A percentile compares a stretch with the other conserved stretches of the same genome.
Conservation (phyloP, 2,329 filamentous ascomycete species). For the Penicillium sp. region DNA sequence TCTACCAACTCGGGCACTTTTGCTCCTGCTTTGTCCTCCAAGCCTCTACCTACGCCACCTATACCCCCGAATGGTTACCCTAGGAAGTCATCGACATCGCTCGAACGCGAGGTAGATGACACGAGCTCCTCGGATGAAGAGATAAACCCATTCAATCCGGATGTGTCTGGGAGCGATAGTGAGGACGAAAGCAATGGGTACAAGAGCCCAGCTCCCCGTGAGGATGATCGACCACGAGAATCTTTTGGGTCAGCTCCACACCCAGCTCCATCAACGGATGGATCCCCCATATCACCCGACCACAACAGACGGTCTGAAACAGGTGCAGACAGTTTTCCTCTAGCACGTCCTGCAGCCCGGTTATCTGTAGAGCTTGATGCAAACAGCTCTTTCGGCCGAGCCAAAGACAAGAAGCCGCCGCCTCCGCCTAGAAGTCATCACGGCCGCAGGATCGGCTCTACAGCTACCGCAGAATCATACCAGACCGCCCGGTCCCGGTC, state of each 20-base stretch:
- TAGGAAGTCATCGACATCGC: constrained; percentile 21
- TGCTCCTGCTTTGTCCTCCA: not conserved
- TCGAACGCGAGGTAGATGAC: constrained; percentile 26
- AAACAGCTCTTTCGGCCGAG: constrained; percentile 36
- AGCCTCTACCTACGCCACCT: constrained; percentile 17
- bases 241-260: constrained; percentile 21
- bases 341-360: constrained; percentile 56
- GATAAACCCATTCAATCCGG: constrained; percentile 42
- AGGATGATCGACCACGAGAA: constrained; percentile 11
- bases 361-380: constrained; percentile 54
- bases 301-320: constrained; percentile 2
- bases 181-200: constrained; percentile 15
- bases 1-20: not conserved
- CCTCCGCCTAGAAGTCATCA: constrained; percentile 70
- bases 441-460: constrained; percentile 65
- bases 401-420: constrained; percentile 65
- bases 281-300: constrained; percentile 12
- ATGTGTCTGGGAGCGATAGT: constrained; percentile 26
- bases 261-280: constrained; percentile 26
- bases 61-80: constrained; percentile 19
- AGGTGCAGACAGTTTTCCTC: not conserved
- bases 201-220: constrained; percentile 7
- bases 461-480: constrained; percentile 27
- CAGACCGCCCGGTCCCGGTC: constrained; percentile 26
- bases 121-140: constrained; percentile 35